phyloP scores from a whole-genome alignment of 176 grass and related monocot species.

The Cymbopogon citratus region DNA sequence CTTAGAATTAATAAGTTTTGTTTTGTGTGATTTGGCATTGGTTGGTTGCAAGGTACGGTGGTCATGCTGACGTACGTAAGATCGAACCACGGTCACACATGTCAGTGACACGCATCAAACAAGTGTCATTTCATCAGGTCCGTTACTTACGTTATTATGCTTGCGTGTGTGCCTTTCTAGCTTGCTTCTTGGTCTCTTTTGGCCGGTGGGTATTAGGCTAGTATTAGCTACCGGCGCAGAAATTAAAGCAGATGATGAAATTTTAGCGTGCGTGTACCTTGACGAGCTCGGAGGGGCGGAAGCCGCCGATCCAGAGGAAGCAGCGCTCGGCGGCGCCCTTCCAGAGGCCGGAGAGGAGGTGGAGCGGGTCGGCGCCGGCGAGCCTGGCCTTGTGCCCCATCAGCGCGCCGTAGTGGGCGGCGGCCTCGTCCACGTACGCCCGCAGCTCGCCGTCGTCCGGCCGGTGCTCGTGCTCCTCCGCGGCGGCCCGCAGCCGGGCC shows the following conservation, averaged over 20 bases:
- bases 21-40: neutral
- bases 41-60: neutral
- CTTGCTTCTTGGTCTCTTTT: neutral
- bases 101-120: neutral
- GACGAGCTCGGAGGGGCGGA: slow-evolving; percentile 53
- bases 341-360: slow-evolving; percentile 61
- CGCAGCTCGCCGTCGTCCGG: slow-evolving; percentile 39
- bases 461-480: slow-evolving; percentile 44
- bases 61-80: neutral
- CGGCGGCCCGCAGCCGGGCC: slow-evolving; percentile 38
- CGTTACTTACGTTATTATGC: no score
- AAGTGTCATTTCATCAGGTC: neutral
- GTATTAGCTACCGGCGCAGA: no score
- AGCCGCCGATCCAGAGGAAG: slow-evolving; percentile 59
- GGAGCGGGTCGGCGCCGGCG: slow-evolving; percentile 42
- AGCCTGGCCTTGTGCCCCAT: slow-evolving; percentile 33
- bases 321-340: slow-evolving; percentile 44
- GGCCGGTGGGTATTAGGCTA: neutral
- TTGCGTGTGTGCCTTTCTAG: neutral
- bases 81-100: neutral
- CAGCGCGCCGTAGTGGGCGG: slow-evolving; percentile 39
- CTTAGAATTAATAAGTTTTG: neutral
- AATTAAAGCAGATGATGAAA: neutral
- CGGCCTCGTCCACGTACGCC: slow-evolving; percentile 30
- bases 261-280: slow-evolving; percentile 19